Evolutionary conservation across 306 rosid genomes (phyloP), one percentile per base, ranked within the genome.

Genomic region (Trichosanthes truncata): DNA sequence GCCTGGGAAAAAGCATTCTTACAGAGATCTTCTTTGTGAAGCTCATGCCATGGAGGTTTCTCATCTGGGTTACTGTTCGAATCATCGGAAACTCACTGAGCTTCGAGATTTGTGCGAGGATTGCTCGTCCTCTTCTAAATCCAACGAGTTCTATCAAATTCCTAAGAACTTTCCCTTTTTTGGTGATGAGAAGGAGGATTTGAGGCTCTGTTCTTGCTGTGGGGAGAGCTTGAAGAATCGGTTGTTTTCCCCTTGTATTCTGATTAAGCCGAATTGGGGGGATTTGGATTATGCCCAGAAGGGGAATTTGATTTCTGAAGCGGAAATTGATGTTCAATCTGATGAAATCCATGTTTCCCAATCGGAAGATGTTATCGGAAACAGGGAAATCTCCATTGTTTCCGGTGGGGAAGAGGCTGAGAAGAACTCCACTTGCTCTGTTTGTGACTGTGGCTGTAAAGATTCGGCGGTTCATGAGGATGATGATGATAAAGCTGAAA

Each of bases 21-120:
- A 87, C 52, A 87, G 84, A 83, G 98, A 96, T 91, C 98, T 93
- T 78, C 82, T 93, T 6, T 96, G 99, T 63, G 96, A 96, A 73
- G 78, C 82, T 86, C 99, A 96, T 86, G 91, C 97, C 67, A 65
- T 76, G 21, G 96, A 96, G 91, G 89, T 96, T 87, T 87, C 98
- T 6, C 85, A 82, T 59, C 85, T 96, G 56, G 89, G 90, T 12
- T 96, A 78, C 80, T 96, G 97, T 82, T 81, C 77, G 38, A 88
- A 79, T 82, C 99, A 96, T 61, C 93, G 62, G 62, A 93, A 86
- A 55, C 86, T 93, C 5, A 89, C 85, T 5, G 97, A 90, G 81
- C 85, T 86, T 29, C 79, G 79, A 14, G 89, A 89, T 73, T 87
- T 95, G 97, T 95, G 99, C 43, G 93, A 91, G 87, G 90, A 87